Base-by-base conservation (phyloP, 331 rosid genomes). In the Saraca asoca region DNA sequence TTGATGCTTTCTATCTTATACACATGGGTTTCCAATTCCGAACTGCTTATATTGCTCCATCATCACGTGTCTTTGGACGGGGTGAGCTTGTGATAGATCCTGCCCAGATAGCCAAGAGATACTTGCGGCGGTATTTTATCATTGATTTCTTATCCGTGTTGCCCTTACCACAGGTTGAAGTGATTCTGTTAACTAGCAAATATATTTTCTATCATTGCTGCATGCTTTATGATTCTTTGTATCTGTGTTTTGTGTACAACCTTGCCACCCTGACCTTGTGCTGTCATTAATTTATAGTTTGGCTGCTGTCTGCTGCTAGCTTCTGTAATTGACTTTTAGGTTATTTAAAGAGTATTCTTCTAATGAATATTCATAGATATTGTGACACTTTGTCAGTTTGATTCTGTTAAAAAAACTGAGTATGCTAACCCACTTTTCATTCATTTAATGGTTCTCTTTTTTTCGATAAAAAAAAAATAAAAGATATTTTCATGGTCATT, bases 41-140 rank as follows among this genome's bases (percentile, higher is more conserved):
- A 61, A 93, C 95, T 33, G 98, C 98, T 51, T 93, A 89, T 79
- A 89, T 93, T 72, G 98, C 98, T 74, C 98, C 98, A 65, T 93
- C 98, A 38, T 93, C 98, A 74, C 94, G 96, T 85, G 98, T 93
- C 73, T 93, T 93, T 78, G 98, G 98, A 75, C 85, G 98, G 70
- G 98, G 98, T 73, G 98, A 93, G 85, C 95, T 93, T 80, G 96
- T 93, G 82, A 93, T 93, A 77, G 95, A 85, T 73, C 70, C 96
- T 0, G 85, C 85, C 51, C 83, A 87, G 78, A 93, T 93, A 64
- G 98, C 98, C 15, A 89, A 83, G 76, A 82, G 98, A 68, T 93
- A 93, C 85, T 62, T 93, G 85, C 82, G 80, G 76, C 77, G 79
- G 64, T 81, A 85, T 76, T 93, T 93, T 82, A 85, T 93, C 72